phyloP scores from a whole-genome alignment of 176 grass and related monocot species.

The Puccinellia tenuiflora region DNA sequence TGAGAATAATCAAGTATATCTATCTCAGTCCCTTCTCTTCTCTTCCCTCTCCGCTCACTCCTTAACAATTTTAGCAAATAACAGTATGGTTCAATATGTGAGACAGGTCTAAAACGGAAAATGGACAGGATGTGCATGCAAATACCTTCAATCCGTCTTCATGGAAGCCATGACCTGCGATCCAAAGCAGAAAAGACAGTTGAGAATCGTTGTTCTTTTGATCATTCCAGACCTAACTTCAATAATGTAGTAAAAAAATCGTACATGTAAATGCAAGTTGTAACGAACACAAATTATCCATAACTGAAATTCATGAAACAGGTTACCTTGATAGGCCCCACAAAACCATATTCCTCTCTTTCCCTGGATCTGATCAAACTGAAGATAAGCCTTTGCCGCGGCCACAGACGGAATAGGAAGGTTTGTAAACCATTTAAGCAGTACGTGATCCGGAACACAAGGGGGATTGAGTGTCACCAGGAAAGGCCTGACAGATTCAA shows the following conservation, averaged over 20 bases:
- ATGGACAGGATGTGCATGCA: not conserved
- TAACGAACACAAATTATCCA: not conserved
- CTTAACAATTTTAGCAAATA: not conserved
- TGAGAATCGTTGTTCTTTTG: not conserved
- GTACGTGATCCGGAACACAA: not conserved
- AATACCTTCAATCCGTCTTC: not conserved
- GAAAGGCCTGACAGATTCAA: not conserved
- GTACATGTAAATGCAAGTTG: not conserved
- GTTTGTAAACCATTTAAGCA: not conserved
- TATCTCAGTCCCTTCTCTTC: too few species aligned
- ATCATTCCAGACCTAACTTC: not conserved
- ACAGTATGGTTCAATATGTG: not conserved
- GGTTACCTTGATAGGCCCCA: not conserved
- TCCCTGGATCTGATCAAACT: not conserved
- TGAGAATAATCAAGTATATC: not conserved
- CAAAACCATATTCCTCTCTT: conserved; percentile 9
- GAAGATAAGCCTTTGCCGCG: not conserved
- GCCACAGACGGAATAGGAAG: not conserved
- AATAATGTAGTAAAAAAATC: not conserved
- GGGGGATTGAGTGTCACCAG: not conserved
- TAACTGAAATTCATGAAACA: not conserved
- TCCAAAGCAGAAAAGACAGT: not conserved
- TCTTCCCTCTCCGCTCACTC: not conserved
- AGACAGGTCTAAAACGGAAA: not conserved
- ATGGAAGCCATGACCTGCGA: not conserved